These are phyloP conservation scores for Trichomonas vaginalis DNA, from an alignment of 208 protist species.

Conservation along the genomic window DNA sequence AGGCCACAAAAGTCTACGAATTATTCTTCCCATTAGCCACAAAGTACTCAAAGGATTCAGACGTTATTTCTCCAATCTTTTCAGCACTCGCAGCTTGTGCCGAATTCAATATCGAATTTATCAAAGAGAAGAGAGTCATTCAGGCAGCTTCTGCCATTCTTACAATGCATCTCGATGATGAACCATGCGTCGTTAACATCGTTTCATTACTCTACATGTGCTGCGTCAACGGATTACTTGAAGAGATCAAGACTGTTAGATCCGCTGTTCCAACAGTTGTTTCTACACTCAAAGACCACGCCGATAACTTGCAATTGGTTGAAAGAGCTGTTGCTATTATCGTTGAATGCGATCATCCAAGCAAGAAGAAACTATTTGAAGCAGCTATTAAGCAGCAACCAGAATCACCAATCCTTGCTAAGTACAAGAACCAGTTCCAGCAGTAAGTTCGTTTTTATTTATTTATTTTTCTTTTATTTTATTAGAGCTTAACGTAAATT, in stretches of 20 bases:
- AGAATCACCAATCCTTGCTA: neutral
- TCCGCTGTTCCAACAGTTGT: neutral
- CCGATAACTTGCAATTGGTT: neutral
- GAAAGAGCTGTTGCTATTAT: neutral
- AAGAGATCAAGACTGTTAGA: neutral
- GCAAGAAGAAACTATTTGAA: neutral
- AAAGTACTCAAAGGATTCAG: neutral
- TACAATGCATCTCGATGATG: neutral
- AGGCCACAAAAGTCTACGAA: neutral
- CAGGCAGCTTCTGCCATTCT: neutral
- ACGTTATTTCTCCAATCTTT: neutral
- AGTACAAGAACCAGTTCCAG: no score
- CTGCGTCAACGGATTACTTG: neutral
- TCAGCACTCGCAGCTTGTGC: neutral
- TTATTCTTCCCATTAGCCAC: neutral
- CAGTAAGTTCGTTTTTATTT: no score
- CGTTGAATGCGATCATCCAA: neutral
- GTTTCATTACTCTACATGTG: neutral
- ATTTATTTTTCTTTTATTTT: no score
- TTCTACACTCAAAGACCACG: neutral
- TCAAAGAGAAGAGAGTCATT: neutral
- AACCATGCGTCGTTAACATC: neutral
- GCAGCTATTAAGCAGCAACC: neutral
- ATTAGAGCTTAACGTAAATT: no score
- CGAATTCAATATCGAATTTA: neutral